Conservation (phyloP, 805 yeast species). For the Metschnikowia reukaufii region DNA sequence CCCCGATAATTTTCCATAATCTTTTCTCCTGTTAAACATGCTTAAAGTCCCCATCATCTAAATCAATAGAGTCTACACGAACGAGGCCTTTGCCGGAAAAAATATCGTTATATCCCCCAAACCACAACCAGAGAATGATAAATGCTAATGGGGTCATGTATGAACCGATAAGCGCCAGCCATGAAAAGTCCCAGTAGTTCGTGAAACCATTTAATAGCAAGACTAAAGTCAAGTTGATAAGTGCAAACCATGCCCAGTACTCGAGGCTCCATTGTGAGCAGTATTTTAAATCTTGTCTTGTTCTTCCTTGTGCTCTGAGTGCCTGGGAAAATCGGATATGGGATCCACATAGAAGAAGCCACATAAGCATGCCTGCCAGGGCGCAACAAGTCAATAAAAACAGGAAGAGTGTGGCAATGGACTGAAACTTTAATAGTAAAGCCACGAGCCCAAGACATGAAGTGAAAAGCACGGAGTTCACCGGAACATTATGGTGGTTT, state of each 20-base stretch:
- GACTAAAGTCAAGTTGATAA: slow-evolving; percentile 18
- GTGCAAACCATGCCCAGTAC: slow-evolving; percentile 19
- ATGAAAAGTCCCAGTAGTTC: slow-evolving; percentile 19
- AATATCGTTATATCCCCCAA: slow-evolving; percentile 1
- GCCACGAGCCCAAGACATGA: slow-evolving; percentile 24
- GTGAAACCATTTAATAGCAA: slow-evolving; percentile 20
- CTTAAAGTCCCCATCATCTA: neutral
- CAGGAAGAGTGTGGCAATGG: slow-evolving; percentile 20
- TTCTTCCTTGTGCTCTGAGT: slow-evolving; percentile 9
- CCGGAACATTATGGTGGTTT: slow-evolving; percentile 19
- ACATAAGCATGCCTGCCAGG: slow-evolving; percentile 29
- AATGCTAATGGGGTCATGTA: slow-evolving; percentile 18
- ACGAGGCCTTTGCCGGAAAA: neutral
- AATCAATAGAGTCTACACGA: neutral
- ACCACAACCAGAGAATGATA: slow-evolving; percentile 8
- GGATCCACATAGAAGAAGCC: slow-evolving; percentile 24
- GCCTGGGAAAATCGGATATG: slow-evolving; percentile 20
- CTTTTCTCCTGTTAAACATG: neutral
- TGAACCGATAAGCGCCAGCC: slow-evolving; percentile 14
- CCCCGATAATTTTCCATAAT: neutral
- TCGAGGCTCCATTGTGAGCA: slow-evolving; percentile 11
- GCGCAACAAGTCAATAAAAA: slow-evolving; percentile 25
- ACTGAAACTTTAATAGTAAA: slow-evolving; percentile 19
- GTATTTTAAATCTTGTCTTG: slow-evolving; percentile 6
- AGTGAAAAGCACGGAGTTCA: slow-evolving; percentile 21